These are phyloP conservation scores for Trichoderma breve DNA, from an alignment of 2,329 filamentous ascomycete species.

Conservation along the genomic window DNA sequence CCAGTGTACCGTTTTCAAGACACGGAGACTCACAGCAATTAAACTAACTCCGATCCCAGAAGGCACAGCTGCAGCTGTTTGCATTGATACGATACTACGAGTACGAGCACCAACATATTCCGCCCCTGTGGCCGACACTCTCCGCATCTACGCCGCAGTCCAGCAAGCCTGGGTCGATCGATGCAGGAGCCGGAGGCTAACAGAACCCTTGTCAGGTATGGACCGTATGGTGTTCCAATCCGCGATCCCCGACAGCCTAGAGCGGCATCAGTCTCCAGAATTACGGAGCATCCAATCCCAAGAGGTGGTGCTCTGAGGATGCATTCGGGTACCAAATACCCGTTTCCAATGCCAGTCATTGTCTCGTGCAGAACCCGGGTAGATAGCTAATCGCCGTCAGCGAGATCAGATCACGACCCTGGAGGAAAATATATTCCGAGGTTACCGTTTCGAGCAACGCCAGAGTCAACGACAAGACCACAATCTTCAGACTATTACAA, in stretches of 20 bases:
- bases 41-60: not conserved
- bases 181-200: conserved; percentile 1
- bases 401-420: not conserved
- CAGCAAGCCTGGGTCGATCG: not conserved
- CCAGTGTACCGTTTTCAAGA: not conserved
- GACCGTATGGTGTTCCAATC: not conserved
- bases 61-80: not conserved
- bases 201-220: not conserved
- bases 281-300: not conserved
- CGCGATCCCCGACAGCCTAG: not conserved
- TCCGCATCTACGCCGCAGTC: not conserved
- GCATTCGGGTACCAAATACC: not conserved
- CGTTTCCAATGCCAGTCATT: not conserved
- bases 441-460: not conserved
- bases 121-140: not conserved
- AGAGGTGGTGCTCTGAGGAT: not conserved
- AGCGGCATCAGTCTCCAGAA: not conserved
- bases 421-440: not conserved
- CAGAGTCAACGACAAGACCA: not conserved
- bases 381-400: not conserved
- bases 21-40: not conserved
- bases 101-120: not conserved
- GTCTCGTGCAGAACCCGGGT: not conserved
- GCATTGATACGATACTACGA: not conserved
- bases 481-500: not conserved